Evolutionary conservation across 2,329 filamentous ascomycete genomes (phyloP), one percentile per base, ranked within the genome.

Genomic region (Colletotrichum theobromicola): DNA sequence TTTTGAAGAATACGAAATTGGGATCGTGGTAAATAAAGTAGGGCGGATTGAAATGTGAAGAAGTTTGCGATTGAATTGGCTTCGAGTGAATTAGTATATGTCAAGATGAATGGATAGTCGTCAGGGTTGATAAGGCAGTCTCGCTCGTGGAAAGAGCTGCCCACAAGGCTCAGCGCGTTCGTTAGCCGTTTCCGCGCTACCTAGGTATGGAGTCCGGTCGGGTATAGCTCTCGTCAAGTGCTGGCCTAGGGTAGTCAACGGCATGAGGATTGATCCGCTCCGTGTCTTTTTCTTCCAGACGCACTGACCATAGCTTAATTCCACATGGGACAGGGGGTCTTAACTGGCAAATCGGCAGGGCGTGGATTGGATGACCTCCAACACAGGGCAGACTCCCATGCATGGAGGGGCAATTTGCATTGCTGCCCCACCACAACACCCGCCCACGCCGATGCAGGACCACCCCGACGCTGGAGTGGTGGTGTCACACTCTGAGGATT

Each of bases 301-400:
- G 82, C 82, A 84, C 81, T 76, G 82, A 83, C 81, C 82, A 80
- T 75, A 83, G 77, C 80, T 83, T 84, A 84, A 81, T 69, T 12
- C 35, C 53, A 34, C 67, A 60, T 46, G 37, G n/a, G 64, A 65
- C 75, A 63, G 58, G 75, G 75, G 66, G 63, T 24, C 16, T 46
- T 35, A 24, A 73, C 60, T 37, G 60, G 64, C 70, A 70, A 75
- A 75, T 77, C 64, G 67, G 76, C 61, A 65, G 57, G 55, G 69
- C 68, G 66, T 72, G 50, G 70, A 76, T 72, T 73, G 73, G 73
- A 76, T 62, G 61, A 62, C 67, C 61, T 75, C 57, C 63, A 5
- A 67, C 66, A 72, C 67, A 50, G 42, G 42, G 42, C 42, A 50
- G 42, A 50, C 12, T 50, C 24, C n/a, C 72, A 37, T 75, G 72